Conservation (phyloP, 2,329 filamentous ascomycete species). For the Aspergillus jensenii region DNA sequence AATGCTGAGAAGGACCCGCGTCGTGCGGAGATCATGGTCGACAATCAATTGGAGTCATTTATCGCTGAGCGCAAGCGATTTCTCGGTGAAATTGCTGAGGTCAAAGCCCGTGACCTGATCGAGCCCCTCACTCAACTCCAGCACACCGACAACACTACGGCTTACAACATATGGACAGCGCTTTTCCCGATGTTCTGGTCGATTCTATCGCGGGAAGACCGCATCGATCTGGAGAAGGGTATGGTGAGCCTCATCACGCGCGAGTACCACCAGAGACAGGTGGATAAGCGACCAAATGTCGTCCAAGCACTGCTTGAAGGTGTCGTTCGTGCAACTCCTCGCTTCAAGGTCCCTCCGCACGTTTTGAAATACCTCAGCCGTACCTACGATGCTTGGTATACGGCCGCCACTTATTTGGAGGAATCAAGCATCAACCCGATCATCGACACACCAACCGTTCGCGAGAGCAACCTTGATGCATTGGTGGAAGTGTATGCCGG, state of each 20-base stretch:
- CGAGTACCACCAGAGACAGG: constrained; percentile 90
- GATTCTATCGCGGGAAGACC: constrained; percentile 80
- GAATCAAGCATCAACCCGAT: constrained; percentile 81
- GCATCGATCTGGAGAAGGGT: constrained; percentile 84
- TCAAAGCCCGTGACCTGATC: constrained; percentile 83
- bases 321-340: constrained; percentile 77
- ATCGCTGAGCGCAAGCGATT: constrained; percentile 81
- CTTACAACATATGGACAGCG: constrained; percentile 85
- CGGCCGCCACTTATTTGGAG: constrained; percentile 86
- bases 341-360: constrained; percentile 91
- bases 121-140: constrained; percentile 91
- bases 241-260: constrained; percentile 89
- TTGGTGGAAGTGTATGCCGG: constrained; percentile 89
- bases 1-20: constrained; percentile 70
- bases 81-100: constrained; percentile 75
- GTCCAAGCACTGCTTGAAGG: constrained; percentile 89
- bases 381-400: constrained; percentile 97
- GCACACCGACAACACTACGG: constrained; percentile 77
- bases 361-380: constrained; percentile 93
- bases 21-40: constrained; percentile 66
- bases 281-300: constrained; percentile 93
- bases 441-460: constrained; percentile 76
- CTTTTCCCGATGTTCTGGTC: constrained; percentile 96
- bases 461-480: constrained; percentile 94
- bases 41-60: constrained; percentile 78